Evolutionary conservation across 805 yeast species (phyloP).

Genomic region (Myxozyma geophila): DNA sequence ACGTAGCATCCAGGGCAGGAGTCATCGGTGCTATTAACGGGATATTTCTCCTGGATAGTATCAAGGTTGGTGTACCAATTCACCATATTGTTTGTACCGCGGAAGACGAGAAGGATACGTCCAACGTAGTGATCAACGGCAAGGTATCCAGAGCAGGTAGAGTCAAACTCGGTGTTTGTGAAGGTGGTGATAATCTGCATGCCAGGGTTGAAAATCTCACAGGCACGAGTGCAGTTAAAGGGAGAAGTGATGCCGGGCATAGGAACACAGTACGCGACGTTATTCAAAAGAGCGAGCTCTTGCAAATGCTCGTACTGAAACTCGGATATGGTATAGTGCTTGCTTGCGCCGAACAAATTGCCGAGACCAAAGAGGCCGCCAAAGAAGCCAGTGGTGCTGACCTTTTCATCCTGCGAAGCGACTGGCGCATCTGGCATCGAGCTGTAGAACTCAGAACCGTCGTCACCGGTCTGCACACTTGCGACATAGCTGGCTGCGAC

Average conservation of each 20-base stretch:
- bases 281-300: conserved; percentile 31
- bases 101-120: conserved; percentile 51
- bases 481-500: conserved; percentile 9
- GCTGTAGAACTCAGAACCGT: conserved; percentile 12
- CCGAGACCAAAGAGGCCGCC: conserved; percentile 29
- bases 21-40: neutral
- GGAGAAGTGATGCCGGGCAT: conserved; percentile 37
- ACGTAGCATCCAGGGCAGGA: conserved; percentile 59
- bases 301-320: conserved; percentile 26
- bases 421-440: conserved; percentile 21
- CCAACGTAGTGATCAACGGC: conserved; percentile 51
- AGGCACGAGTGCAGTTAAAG: conserved; percentile 38
- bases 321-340: conserved; percentile 23
- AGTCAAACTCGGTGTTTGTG: conserved; percentile 25
- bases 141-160: conserved; percentile 38
- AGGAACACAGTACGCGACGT: conserved; percentile 38
- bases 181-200: conserved; percentile 32
- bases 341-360: conserved; percentile 19
- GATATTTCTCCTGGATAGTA: conserved; percentile 33
- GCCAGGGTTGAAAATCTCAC: conserved; percentile 31
- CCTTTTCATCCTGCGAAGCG: conserved; percentile 4
- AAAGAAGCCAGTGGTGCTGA: conserved; percentile 23
- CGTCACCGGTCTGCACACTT: conserved; percentile 3
- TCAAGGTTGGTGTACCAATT: conserved; percentile 69
- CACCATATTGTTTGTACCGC: conserved; percentile 65